phyloP scores from a whole-genome alignment of 2,329 filamentous ascomycete genomes.

The Rhinocladiella similis region DNA sequence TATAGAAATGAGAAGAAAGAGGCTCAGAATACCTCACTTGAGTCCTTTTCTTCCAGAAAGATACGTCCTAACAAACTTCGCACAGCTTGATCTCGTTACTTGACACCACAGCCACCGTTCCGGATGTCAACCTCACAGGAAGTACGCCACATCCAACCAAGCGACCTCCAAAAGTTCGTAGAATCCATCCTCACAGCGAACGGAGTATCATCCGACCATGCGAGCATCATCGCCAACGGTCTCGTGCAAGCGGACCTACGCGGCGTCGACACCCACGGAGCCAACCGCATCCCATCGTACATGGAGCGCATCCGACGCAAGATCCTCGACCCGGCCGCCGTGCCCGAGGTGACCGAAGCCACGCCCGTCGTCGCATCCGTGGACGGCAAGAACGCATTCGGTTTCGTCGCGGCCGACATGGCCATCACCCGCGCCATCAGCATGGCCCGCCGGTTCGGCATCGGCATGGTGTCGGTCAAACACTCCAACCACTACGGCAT shows the following conservation, averaged over 20 bases:
- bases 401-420: slow-evolving; percentile 67
- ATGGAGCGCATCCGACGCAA: slow-evolving; percentile 70
- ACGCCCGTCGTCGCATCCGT: slow-evolving; percentile 72
- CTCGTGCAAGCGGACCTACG: slow-evolving; percentile 74
- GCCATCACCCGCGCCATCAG: slow-evolving; percentile 69
- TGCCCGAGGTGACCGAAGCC: slow-evolving; percentile 59
- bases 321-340: slow-evolving; percentile 62
- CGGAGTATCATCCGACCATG: slow-evolving; percentile 59
- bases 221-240: slow-evolving; percentile 64
- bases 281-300: slow-evolving; percentile 77
- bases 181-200: slow-evolving; percentile 45
- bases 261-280: slow-evolving; percentile 76
- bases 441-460: slow-evolving; percentile 64
- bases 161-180: neutral
- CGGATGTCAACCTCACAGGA: too few species aligned
- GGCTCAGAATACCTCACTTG: too few species aligned
- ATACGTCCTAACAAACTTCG: too few species aligned
- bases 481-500: slow-evolving; percentile 84
- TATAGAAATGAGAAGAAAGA: too few species aligned
- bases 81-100: too few species aligned
- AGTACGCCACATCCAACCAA: too few species aligned
- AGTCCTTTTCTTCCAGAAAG: too few species aligned
- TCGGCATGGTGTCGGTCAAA: slow-evolving; percentile 74
- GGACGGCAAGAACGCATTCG: slow-evolving; percentile 70
- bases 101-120: too few species aligned